phyloP scores from a whole-genome alignment of 116 monocot species.

The Phalaenopsis hybrid region DNA sequence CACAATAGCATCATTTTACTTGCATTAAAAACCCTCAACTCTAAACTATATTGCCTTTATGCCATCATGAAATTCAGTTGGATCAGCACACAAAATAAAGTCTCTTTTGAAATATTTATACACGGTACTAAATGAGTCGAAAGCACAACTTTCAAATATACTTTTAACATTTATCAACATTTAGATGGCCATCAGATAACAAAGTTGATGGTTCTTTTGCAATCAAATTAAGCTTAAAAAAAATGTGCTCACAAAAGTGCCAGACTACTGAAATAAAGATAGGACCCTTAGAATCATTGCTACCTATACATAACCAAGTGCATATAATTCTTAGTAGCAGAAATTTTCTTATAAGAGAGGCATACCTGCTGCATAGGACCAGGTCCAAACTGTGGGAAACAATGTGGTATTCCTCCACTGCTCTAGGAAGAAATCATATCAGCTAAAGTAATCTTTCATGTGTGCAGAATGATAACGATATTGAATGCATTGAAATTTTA shows the following conservation, averaged over 20 bases:
- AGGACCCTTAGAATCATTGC: background rate
- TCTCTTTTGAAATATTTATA: no score
- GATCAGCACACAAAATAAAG: no score
- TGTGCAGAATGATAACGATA: background rate
- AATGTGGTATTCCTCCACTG: conserved; percentile 99
- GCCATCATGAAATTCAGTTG: no score
- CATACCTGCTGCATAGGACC: conserved; percentile 92
- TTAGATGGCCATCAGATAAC: background rate
- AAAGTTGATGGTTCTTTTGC: background rate
- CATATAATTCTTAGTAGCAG: background rate
- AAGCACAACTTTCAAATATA: background rate
- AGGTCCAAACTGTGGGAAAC: conserved; percentile 98
- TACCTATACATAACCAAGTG: background rate
- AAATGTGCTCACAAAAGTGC: background rate
- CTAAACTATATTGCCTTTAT: no score
- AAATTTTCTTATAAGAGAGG: background rate
- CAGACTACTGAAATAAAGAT: background rate
- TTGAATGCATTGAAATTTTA: background rate
- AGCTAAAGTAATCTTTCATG: background rate
- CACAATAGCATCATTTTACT: no score
- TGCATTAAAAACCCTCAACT: no score
- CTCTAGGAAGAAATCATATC: conserved; percentile 10
- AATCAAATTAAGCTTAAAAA: background rate
- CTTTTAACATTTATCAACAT: background rate
- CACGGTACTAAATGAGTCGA: no score